Conservation (phyloP, 192 early-diverging fungal genomes). For the Entophlyctis luteolus region DNA sequence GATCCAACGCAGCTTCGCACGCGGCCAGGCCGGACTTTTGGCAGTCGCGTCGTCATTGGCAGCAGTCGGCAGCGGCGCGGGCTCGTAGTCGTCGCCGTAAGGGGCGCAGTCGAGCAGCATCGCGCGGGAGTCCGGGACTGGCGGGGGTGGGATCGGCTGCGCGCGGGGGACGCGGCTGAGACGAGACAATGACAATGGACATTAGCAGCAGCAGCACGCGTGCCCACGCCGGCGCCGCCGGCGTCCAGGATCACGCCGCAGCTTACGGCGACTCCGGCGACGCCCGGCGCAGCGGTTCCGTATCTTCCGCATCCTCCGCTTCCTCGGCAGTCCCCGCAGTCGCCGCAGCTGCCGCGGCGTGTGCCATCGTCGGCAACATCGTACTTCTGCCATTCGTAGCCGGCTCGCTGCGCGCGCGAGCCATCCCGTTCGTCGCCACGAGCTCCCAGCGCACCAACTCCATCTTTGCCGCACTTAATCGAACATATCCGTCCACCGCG, state of each 20-base stretch:
- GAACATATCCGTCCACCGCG: neutral
- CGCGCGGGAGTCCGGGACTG: too few relatives aligned
- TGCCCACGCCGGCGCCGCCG: too few relatives aligned
- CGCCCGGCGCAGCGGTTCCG: too few relatives aligned
- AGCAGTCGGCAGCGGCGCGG: slow-evolving; percentile 10
- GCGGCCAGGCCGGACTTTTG: neutral
- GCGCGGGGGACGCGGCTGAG: too few relatives aligned
- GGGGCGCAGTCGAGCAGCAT: too few relatives aligned
- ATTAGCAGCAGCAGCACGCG: too few relatives aligned
- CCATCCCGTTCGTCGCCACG: slow-evolving; percentile 4
- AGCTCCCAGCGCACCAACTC: neutral
- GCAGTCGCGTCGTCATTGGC: neutral
- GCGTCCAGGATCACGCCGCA: too few relatives aligned
- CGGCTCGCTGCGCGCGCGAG: neutral
- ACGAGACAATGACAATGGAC: too few relatives aligned
- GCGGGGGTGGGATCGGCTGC: too few relatives aligned
- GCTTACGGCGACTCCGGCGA: too few relatives aligned
- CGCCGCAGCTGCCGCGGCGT: neutral
- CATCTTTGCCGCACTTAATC: neutral
- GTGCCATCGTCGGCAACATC: neutral
- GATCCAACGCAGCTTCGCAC: slow-evolving; percentile 23
- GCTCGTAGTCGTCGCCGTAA: slow-evolving; percentile 18
- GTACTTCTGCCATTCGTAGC: neutral
- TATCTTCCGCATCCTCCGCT: too few relatives aligned
- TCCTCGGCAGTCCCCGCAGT: too few relatives aligned